Conservation (phyloP, 768 basidiomycete species). For the Paxillus ammoniavirescens region DNA sequence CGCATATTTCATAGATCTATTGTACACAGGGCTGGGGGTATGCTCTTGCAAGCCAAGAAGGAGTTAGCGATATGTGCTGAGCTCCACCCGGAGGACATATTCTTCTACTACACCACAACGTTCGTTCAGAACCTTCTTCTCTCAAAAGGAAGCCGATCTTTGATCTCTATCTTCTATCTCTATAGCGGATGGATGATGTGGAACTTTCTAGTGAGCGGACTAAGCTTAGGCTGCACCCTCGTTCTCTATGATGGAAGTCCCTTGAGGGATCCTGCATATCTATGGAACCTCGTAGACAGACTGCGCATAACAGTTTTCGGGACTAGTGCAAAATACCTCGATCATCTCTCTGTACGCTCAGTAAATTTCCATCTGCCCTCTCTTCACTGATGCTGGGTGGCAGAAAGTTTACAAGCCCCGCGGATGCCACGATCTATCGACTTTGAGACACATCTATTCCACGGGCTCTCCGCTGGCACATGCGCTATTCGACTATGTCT, state of each 20-base stretch:
- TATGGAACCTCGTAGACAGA: constrained; percentile 70
- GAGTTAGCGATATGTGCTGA: constrained; percentile 70
- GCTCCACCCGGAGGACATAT: constrained; percentile 63
- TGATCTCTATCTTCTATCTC: constrained; percentile 5
- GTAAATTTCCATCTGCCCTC: not conserved
- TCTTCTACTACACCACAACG: constrained; percentile 85
- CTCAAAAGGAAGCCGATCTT: not conserved
- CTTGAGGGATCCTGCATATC: constrained; percentile 56
- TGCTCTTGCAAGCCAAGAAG: constrained; percentile 72
- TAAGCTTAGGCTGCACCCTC: constrained; percentile 66
- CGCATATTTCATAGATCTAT: constrained; percentile 53
- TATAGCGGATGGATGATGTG: constrained; percentile 89
- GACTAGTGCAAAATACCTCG: constrained; percentile 81
- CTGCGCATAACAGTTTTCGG: constrained; percentile 77
- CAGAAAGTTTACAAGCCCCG: constrained; percentile 71
- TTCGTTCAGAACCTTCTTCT: constrained; percentile 32
- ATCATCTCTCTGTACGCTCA: constrained; percentile 63
- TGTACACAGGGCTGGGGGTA: constrained; percentile 76
- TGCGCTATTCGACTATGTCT: constrained; percentile 72
- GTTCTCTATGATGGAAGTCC: constrained; percentile 84
- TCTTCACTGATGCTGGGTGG: constrained; percentile 9
- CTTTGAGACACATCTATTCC: constrained; percentile 72
- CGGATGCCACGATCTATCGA: constrained; percentile 55
- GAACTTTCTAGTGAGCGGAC: constrained; percentile 73
- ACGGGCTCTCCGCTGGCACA: constrained; percentile 78